Conservation (phyloP, 176 grass and related monocot species). For the Oropetium thomaeum region DNA sequence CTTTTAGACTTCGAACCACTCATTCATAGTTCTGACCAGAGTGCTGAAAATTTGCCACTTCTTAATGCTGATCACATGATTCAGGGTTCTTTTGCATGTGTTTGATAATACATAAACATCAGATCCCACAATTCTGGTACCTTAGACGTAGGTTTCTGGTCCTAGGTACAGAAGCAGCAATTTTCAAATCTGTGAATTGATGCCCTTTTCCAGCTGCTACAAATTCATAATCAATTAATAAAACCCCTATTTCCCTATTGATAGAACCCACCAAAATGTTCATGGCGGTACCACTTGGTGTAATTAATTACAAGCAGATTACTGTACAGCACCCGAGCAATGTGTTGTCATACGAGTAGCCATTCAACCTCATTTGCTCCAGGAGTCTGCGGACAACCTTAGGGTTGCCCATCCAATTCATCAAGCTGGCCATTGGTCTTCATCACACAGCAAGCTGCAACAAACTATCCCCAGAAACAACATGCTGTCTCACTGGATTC, state of each 20-base stretch:
- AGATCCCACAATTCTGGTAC: not conserved
- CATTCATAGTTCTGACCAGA: not conserved
- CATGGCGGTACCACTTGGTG: not conserved
- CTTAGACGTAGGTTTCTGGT: not conserved
- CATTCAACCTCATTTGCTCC: not conserved
- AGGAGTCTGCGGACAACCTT: not conserved
- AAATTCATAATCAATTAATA: slow-evolving; percentile 10
- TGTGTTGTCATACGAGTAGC: slow-evolving; percentile 3
- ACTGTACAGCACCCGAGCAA: slow-evolving; percentile 30
- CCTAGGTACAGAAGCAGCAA: not conserved
- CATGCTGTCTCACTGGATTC: not conserved
- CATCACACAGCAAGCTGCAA: not conserved
- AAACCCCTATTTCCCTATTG: not conserved
- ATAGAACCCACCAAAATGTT: not conserved
- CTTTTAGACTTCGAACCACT: slow-evolving; percentile 10
- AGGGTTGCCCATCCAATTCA: not conserved
- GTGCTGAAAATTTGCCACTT: not conserved
- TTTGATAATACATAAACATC: not conserved
- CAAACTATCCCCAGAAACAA: slow-evolving; percentile 13
- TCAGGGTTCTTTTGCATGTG: slow-evolving; percentile 18
- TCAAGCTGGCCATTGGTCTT: not conserved
- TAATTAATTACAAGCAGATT: slow-evolving; percentile 25
- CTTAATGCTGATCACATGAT: slow-evolving; percentile 8
- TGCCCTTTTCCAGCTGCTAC: slow-evolving; percentile 8
- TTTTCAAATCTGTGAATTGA: not conserved